A percentile compares a stretch with the other conserved stretches of the same genome.
phyloP scores from a whole-genome alignment of 192 early-diverging fungal genomes.

The Entomortierella beljakovae region DNA sequence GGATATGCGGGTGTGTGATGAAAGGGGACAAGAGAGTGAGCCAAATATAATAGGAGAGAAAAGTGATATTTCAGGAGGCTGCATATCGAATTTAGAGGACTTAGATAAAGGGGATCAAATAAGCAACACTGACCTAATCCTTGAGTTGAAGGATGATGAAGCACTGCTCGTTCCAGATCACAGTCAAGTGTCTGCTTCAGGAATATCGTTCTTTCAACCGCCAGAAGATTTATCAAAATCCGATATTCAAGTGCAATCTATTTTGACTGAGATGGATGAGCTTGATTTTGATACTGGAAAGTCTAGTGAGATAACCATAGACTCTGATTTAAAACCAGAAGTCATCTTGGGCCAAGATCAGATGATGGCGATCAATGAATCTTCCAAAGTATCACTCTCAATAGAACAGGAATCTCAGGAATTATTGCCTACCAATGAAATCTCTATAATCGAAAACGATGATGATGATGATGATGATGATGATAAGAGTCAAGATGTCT shows the following conservation, averaged over 20 bases:
- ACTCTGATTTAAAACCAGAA: no score
- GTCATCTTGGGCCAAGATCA: no score
- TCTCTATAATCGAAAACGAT: not conserved
- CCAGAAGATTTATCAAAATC: not conserved
- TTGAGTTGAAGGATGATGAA: not conserved
- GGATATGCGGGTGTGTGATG: no score
- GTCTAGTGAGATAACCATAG: no score
- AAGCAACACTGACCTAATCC: not conserved
- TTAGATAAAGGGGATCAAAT: not conserved
- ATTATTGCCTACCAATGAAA: not conserved
- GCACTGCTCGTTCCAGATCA: not conserved
- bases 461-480: not conserved
- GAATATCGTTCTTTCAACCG: conserved; percentile 18
- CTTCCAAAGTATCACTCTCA: no score
- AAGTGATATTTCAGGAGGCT: not conserved
- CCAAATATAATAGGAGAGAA: not conserved
- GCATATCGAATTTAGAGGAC: not conserved
- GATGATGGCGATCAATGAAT: no score
- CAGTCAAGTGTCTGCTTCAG: not conserved
- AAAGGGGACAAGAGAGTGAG: not conserved
- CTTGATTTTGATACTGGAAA: no score
- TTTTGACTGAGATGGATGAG: no score
- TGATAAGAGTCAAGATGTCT: not conserved
- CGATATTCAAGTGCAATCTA: no score
- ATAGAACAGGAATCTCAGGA: not conserved